Percentiles rank a stretch among this genome's conserved stretches.
Conservation (phyloP, 2,329 filamentous ascomycete species). For the Teratosphaeria epicoccoides region DNA sequence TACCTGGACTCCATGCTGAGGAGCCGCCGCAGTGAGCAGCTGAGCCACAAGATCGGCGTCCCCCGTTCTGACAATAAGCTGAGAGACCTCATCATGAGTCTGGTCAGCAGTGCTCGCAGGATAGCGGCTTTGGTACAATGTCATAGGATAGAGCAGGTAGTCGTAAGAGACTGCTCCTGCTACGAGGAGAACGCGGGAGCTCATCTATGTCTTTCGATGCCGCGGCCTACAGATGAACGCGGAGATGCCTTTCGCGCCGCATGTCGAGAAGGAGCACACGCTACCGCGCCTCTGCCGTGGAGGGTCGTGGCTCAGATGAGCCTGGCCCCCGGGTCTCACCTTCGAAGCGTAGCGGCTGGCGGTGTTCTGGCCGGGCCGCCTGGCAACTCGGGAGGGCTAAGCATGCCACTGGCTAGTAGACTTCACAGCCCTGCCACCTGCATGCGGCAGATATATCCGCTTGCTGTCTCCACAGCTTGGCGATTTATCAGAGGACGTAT, state of each 20-base stretch:
- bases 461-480: too few species aligned
- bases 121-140: neutral
- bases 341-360: neutral
- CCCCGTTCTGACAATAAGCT: constrained; percentile 22
- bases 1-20: constrained; percentile 21
- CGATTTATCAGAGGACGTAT: too few species aligned
- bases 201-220: constrained; percentile 8
- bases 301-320: neutral
- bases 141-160: constrained; percentile 23
- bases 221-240: neutral
- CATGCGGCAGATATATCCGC: too few species aligned
- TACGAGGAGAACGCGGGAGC: constrained; percentile 19
- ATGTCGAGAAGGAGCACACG: neutral
- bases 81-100: constrained; percentile 9
- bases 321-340: neutral
- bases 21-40: constrained; percentile 23
- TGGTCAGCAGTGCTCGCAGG: constrained; percentile 3
- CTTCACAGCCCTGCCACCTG: too few species aligned
- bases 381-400: neutral
- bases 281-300: neutral
- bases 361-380: neutral
- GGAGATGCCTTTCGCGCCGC: neutral
- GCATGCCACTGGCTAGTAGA: too few species aligned
- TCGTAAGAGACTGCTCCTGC: constrained; percentile 25
- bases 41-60: constrained; percentile 24